Evolutionary conservation across 1,139 yeast genomes (phyloP), one percentile per base, ranked within the genome.

Genomic region (Meyerozyma sp.): DNA sequence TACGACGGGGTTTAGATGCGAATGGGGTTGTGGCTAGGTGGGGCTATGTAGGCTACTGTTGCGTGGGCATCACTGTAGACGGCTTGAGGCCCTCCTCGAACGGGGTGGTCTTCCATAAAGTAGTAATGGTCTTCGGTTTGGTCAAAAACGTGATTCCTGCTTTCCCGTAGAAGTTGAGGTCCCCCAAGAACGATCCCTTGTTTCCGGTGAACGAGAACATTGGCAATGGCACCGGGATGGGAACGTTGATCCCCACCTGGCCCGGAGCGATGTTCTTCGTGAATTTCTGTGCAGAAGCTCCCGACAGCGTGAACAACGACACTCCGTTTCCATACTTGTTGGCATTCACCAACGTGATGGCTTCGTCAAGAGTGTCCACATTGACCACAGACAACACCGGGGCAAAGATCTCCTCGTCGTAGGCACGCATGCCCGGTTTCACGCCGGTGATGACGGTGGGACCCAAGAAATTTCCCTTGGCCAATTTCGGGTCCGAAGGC

Each of bases 171-270:
- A 84, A 84, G 70, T 84, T 84, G 70, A 84, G 74, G 60, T 84
- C 90, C 38, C 93, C 91, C 54, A 83, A 70, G 76, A 84, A 83
- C 2, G 89, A 82, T 30, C 82, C 87, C 67, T 84, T 83, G 61
- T 81, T 81, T 30, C 93, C 93, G 23, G 91, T 84, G 68, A 84
- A 84, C 5, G 89, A 82, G 62, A 84, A 84, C 87, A 84, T 82
- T 49, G 93, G 91, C 59, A 84, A 68, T 46, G 91, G 91, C 18
- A 84, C 93, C n/a, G 91, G 93, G 51, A 84, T 84, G 25, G 93
- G 91, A 40, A 84, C 89, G 55, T 84, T 84, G 56, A 84, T 75
- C 48, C 93, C 93, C 45, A 84, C 86, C 65, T 84, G 91, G 25
- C 93, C 93, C 47, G 84, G 81, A 47, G 82, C 86, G 48, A 84